Base-by-base conservation (phyloP, 768 basidiomycete species). In the Scleroderma citrinum region DNA sequence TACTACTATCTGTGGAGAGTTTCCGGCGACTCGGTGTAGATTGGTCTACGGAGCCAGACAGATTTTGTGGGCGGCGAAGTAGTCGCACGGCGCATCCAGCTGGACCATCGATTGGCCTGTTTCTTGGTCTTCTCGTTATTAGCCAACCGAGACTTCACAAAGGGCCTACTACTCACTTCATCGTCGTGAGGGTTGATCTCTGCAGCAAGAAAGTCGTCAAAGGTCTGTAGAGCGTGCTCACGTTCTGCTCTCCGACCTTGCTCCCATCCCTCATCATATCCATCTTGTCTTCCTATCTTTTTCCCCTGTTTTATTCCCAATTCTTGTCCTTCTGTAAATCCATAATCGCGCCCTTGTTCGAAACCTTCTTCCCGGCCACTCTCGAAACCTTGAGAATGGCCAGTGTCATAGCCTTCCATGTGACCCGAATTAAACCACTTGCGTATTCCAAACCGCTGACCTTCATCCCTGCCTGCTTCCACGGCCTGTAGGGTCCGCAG, bases 191-290 rank as follows among this genome's bases (percentile, higher is more conserved):
- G 58, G 52, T 67, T 68, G 52, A 69, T 62, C 51, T 81, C 76
- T 55, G 72, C 64, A 20, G 67, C 66, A 46, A 82, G 62, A 62
- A 81, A 78, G 34, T 69, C 69, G 60, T 84, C 79, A 65, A 85
- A 81, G 8, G 78, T 78, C 44, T 76, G 73, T 23, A 81, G 51
- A 1, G 80, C 82, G 53, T 72, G 74, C 39, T 66, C 63, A 26
- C 79, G 74, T 61, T 81, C 81, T 55, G 78, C 76, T 47, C 62
- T 69, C 52, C 70, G 65, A 54, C 75, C 75, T 56, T 68, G 53
- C 50, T 61, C 56, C 48, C 60, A 60, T 11, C 72, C 74, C 7
- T 69, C 64, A 21, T 69, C 62, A 39, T 57, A 67, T 19, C 58
- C 68, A 13, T 66, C 62, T 23, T 61, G 59, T 55, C 53, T 56